phyloP scores from a whole-genome alignment of 225 moss, liverwort and hornwort genomes.

The Anthoceros angustus region DNA sequence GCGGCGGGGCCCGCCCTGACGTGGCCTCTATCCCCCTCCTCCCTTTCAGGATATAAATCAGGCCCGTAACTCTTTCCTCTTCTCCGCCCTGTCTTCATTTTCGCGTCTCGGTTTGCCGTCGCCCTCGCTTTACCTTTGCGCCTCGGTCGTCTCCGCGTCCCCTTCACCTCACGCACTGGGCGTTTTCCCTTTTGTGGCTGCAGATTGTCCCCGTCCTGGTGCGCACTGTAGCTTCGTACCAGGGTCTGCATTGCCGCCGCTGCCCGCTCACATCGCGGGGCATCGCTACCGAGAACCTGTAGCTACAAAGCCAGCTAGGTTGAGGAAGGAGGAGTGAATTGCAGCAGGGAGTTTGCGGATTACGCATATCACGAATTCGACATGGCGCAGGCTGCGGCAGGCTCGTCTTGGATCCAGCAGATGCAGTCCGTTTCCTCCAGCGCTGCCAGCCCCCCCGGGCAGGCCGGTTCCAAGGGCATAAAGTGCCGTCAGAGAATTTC shows the following conservation, averaged over 20 bases:
- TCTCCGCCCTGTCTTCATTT: not conserved
- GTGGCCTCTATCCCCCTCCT: conserved; percentile 2
- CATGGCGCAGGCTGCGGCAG: not conserved
- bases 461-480: not conserved
- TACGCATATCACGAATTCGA: not conserved
- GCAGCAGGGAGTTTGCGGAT: too few species aligned
- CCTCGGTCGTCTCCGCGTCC: not conserved
- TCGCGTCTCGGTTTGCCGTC: not conserved
- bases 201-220: too few species aligned
- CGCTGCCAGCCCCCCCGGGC: not conserved
- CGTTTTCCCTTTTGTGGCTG: too few species aligned
- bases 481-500: not conserved
- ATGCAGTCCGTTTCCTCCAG: not conserved
- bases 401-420: not conserved
- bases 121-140: not conserved
- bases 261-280: too few species aligned
- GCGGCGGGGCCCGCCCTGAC: conserved; percentile 1
- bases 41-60: not conserved
- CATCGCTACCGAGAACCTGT: too few species aligned
- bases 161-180: not conserved
- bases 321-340: too few species aligned
- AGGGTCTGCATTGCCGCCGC: too few species aligned
- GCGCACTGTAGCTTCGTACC: too few species aligned
- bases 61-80: not conserved
- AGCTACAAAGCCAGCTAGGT: too few species aligned